These are phyloP conservation scores for Orychophragmus violaceus DNA, from an alignment of 345 rosid genomes.

Conservation along the genomic window DNA sequence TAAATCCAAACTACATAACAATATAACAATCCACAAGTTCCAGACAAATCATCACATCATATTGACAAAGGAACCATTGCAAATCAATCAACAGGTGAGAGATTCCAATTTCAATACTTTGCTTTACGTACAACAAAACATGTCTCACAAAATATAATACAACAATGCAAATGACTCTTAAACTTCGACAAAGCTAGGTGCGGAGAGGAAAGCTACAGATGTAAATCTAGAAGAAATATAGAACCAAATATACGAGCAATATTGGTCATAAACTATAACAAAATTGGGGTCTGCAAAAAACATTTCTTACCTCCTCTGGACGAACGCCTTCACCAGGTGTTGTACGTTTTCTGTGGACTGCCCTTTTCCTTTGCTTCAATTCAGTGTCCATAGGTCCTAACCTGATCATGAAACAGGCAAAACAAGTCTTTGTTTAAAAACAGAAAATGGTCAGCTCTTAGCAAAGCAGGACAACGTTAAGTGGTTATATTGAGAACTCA, in stretches of 20 bases:
- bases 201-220: background rate
- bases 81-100: background rate
- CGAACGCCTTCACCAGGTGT: slow-evolving; percentile 47
- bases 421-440: background rate
- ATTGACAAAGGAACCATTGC: too few relatives aligned
- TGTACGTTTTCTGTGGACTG: slow-evolving; percentile 36
- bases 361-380: slow-evolving; percentile 53
- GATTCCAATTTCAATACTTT: background rate
- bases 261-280: background rate
- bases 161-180: background rate
- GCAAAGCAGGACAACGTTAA: background rate
- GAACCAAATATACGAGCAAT: background rate
- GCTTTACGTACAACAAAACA: too few relatives aligned
- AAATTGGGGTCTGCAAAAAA: background rate
- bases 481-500: slow-evolving; percentile 45
- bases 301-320: slow-evolving; percentile 67
- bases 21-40: background rate
- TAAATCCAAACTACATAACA: slow-evolving; percentile 2
- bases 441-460: background rate
- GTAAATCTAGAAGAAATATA: background rate
- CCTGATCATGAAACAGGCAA: slow-evolving; percentile 33
- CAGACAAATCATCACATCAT: background rate
- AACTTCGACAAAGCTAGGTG: background rate
- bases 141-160: background rate
- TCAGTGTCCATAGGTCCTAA: slow-evolving; percentile 85